Evolutionary conservation across 441 rosid species (phyloP), one percentile per base, ranked within the genome.

Genomic region (Manihot esculenta): DNA sequence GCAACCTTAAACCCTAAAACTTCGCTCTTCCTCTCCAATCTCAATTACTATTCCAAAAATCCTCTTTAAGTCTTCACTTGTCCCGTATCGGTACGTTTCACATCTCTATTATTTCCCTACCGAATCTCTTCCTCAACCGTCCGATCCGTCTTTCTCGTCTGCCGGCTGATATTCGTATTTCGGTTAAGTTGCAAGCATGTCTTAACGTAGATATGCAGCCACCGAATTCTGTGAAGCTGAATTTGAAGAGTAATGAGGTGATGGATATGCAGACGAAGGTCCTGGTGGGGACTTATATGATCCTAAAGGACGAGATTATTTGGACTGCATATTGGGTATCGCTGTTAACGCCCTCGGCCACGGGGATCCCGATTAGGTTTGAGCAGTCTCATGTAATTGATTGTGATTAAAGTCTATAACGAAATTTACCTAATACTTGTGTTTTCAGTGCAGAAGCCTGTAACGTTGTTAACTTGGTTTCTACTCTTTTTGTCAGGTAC

Each of bases 331-430:
- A 3, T 68, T 94, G n/a, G 95, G 97, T 41, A 89, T 93, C 17
- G 98, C 93, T 0, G 97, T 93, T 59, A 89, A 90, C 72, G 90
- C 90, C 6, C 83, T 93, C 50, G 94, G 94, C 7, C 79, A 81
- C 42, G 81, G 84, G 1, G 86, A 85, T 69, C 78, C 78, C n/a
- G 88, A 83, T 71, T 83, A 84, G 88, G 53, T 84, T 0, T 58
- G 55, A n/a, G 85, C 86, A 12, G 80, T 85, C 64, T n/a, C n/a
- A n/a, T n/a, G n/a, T n/a, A n/a, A n/a, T n/a, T n/a, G n/a, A n/a
- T n/a, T n/a, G n/a, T n/a, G n/a, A n/a, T n/a, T n/a, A n/a, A n/a
- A n/a, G n/a, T n/a, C n/a, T n/a, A n/a, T n/a, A n/a, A n/a, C n/a
- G n/a, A 30, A 30, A 30, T 30, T 30, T n/a, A 51, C 45, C 33